Percentiles rank a stretch among this genome's conserved stretches.
Evolutionary conservation across 2,329 filamentous ascomycete genomes (phyloP).

Genomic region (Calonectria henricotiae): DNA sequence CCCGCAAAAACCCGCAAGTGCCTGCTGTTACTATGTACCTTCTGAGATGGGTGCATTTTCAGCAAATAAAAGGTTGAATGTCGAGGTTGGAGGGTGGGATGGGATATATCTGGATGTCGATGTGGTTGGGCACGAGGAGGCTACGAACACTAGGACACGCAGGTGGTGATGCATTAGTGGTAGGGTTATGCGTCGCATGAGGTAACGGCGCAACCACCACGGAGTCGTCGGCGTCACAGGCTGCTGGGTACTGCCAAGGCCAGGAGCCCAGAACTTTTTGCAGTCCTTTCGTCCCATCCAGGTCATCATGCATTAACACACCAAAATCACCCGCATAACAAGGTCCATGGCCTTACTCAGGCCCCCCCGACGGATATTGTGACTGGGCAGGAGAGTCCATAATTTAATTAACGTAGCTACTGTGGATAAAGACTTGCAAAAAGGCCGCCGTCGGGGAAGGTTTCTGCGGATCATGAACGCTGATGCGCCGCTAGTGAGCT

Average conservation of each 20-base stretch:
- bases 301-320: constrained; percentile 61
- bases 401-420: constrained; percentile 21
- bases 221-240: constrained; percentile 31
- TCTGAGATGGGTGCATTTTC: constrained; percentile 2
- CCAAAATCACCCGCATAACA: constrained; percentile 41
- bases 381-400: constrained; percentile 24
- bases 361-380: constrained; percentile 15
- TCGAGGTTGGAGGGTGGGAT: not conserved
- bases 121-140: constrained; percentile 16
- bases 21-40: constrained; percentile 27
- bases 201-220: constrained; percentile 16
- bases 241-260: constrained; percentile 18
- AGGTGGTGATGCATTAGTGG: constrained; percentile 15
- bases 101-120: constrained; percentile 6
- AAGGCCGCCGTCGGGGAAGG: constrained; percentile 13
- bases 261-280: constrained; percentile 23
- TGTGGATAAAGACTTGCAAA: constrained; percentile 23
- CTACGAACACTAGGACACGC: constrained; percentile 27
- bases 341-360: constrained; percentile 16
- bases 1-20: constrained; percentile 32
- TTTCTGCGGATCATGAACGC: constrained; percentile 23
- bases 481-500: constrained; percentile 17
- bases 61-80: not conserved
- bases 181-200: constrained; percentile 21
- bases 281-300: constrained; percentile 47